Evolutionary conservation across 495 filamentous ascomycete genomes (phyloP).

Genomic region (Daldinia loculata): DNA sequence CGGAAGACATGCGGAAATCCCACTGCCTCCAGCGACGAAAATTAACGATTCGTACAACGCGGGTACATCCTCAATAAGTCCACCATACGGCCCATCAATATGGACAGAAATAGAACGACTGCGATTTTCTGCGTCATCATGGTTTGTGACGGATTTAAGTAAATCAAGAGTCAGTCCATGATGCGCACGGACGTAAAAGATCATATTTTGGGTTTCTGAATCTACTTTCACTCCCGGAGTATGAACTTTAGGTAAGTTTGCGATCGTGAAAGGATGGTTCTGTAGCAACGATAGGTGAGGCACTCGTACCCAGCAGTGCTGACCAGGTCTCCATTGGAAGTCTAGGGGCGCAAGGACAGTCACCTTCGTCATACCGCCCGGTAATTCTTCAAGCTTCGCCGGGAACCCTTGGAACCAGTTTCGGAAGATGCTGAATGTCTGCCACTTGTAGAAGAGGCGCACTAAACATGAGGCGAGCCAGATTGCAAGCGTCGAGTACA

Average conservation of each 20-base stretch:
- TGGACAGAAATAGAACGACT: conserved; percentile 69
- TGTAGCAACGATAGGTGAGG: conserved; percentile 71
- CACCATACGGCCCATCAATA: conserved; percentile 81
- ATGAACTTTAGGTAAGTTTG: conserved; percentile 64
- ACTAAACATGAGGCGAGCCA: conserved; percentile 66
- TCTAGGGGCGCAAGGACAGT: conserved; percentile 68
- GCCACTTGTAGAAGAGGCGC: conserved; percentile 67
- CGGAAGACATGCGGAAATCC: conserved; percentile 77
- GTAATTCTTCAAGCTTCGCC: conserved; percentile 69
- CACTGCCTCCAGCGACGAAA: conserved; percentile 79
- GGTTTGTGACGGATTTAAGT: conserved; percentile 30
- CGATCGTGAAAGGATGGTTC: conserved; percentile 81
- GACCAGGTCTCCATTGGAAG: conserved; percentile 77
- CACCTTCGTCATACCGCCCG: conserved; percentile 75
- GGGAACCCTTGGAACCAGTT: conserved; percentile 69
- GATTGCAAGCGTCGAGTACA: conserved; percentile 73
- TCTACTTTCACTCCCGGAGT: neutral
- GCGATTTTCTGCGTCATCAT: conserved; percentile 12
- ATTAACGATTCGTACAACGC: conserved; percentile 75
- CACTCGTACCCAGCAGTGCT: conserved; percentile 80
- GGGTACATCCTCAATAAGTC: conserved; percentile 66
- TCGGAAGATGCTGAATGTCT: conserved; percentile 65
- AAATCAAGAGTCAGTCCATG: conserved; percentile 33
- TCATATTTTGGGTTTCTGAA: conserved; percentile 31
- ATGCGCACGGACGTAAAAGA: conserved; percentile 35